Percentiles rank a stretch among this genome's conserved stretches.
These are phyloP conservation scores for Solanum chacoense DNA, from an alignment of 305 asterid genomes.

Conservation along the genomic window DNA sequence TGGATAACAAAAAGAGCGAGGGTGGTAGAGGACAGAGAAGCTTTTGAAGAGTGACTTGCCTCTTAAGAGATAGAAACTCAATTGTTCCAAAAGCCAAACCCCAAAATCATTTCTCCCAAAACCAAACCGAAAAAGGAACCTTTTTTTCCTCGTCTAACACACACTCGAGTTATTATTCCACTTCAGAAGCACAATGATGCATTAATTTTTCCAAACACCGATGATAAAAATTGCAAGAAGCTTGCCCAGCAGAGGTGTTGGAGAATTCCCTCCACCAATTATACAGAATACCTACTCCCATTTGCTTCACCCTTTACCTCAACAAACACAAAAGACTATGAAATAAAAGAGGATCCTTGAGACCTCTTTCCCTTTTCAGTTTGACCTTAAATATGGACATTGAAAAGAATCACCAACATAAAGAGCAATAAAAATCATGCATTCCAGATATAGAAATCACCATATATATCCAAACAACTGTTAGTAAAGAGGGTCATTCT, in stretches of 20 bases:
- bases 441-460: background rate
- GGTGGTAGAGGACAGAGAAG: background rate
- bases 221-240: background rate
- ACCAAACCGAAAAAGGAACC: background rate
- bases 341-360: background rate
- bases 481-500: background rate
- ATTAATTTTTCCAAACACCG: background rate
- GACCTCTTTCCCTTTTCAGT: background rate
- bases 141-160: background rate
- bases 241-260: background rate
- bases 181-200: background rate
- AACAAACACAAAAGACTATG: background rate
- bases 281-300: background rate
- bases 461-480: background rate
- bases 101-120: background rate
- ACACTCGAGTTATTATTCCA: background rate
- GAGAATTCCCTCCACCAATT: background rate
- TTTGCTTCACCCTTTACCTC: background rate
- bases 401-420: background rate
- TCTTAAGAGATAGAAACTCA: background rate
- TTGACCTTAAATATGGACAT: background rate
- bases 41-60: background rate
- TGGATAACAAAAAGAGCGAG: background rate
- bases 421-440: background rate
- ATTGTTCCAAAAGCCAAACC: background rate